Evolutionary conservation across 257 asterid genomes (phyloP).

Genomic region (Striga asiatica): DNA sequence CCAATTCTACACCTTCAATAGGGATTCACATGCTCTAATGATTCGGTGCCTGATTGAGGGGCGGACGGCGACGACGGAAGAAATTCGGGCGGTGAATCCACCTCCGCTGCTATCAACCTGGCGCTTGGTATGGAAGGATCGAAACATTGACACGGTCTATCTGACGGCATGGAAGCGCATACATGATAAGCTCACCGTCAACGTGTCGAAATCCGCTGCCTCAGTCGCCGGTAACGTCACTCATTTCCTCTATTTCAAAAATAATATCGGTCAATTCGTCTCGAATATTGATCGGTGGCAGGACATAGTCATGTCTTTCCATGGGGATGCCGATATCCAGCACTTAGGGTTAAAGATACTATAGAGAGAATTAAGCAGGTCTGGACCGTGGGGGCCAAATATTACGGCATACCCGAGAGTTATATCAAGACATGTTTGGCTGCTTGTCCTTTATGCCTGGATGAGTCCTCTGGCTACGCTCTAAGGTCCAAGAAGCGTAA

Average conservation of each 20-base stretch:
- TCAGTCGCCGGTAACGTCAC: constrained; percentile 20
- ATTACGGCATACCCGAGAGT: constrained; percentile 96
- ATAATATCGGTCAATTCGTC: constrained; percentile 64
- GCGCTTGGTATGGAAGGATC: constrained; percentile 96
- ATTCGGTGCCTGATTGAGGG: constrained; percentile 55
- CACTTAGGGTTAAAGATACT: constrained; percentile 89
- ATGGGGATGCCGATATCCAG: constrained; percentile 56
- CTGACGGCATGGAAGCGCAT: constrained; percentile 95
- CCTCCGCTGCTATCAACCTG: constrained; percentile 71
- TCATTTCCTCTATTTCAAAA: constrained; percentile 80
- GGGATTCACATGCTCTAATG: constrained; percentile 76
- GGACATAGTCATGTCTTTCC: constrained; percentile 81
- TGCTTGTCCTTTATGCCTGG: constrained; percentile 74
- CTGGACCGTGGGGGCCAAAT: constrained; percentile 98
- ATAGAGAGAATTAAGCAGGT: constrained; percentile 74
- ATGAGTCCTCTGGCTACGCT: constrained; percentile 71
- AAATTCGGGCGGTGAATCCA: constrained; percentile 73
- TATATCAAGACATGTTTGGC: constrained; percentile 71
- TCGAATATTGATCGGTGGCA: constrained; percentile 94
- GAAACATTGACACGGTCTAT: constrained; percentile 90
- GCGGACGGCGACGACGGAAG: constrained; percentile 73
- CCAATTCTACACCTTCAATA: constrained; percentile 85
- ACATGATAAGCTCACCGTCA: constrained; percentile 79
- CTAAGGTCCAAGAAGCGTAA: constrained; percentile 82
- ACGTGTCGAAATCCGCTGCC: constrained; percentile 21